Conservation (phyloP, 208 protist genomes). For the Wallacemonas rigidus region DNA sequence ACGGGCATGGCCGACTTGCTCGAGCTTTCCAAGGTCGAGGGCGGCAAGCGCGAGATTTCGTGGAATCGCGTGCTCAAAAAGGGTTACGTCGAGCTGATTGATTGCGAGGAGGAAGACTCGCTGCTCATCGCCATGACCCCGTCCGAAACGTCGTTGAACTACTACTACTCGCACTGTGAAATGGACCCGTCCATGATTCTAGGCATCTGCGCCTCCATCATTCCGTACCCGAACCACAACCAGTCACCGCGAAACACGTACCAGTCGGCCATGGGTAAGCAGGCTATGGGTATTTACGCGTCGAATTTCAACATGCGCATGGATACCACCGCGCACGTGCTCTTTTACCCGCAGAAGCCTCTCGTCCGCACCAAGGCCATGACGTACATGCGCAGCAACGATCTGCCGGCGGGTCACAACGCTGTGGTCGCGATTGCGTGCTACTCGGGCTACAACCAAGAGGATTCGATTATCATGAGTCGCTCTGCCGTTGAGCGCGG, state of each 20-base stretch:
- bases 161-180: slow-evolving; percentile 90
- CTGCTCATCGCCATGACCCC: slow-evolving; percentile 95
- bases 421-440: slow-evolving; percentile 99
- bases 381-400: slow-evolving; percentile 94
- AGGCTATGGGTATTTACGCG: slow-evolving; percentile 96
- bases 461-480: slow-evolving; percentile 99
- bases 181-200: slow-evolving; percentile 91
- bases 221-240: slow-evolving; percentile 99
- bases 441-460: slow-evolving; percentile 99
- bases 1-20: slow-evolving; percentile 65
- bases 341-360: slow-evolving; percentile 98
- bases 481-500: slow-evolving; percentile 97
- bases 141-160: slow-evolving; percentile 68
- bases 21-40: slow-evolving; percentile 74
- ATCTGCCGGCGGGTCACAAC: slow-evolving; percentile 99
- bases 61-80: slow-evolving; percentile 72
- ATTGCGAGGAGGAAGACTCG: slow-evolving; percentile 99
- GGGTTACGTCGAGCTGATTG: slow-evolving; percentile 91
- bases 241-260: slow-evolving; percentile 99
- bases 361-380: slow-evolving; percentile 97
- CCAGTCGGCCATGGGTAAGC: slow-evolving; percentile 99
- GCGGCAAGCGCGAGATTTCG: slow-evolving; percentile 68
- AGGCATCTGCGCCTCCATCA: slow-evolving; percentile 94
- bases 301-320: slow-evolving; percentile 97
- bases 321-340: slow-evolving; percentile 98